Conservation (phyloP, 371 early-diverging fungal genomes). For the Apophysomyces elegans region DNA sequence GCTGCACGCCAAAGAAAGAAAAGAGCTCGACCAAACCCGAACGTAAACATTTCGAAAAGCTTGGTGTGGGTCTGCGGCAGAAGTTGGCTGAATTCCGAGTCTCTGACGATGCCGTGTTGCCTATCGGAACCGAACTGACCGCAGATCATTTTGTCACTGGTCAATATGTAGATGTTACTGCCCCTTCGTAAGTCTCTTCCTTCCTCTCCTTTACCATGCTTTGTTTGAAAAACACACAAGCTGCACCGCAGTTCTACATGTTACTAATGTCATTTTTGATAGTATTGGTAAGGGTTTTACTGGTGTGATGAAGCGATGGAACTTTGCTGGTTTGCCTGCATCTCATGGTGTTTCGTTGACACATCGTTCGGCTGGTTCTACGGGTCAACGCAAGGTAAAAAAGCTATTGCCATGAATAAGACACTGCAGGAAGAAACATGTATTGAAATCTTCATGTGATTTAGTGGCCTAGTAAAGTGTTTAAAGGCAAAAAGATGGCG, state of each 20-base stretch:
- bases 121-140: conserved; percentile 76
- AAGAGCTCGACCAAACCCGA: conserved; percentile 71
- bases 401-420: too few relatives aligned
- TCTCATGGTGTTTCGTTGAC: conserved; percentile 93
- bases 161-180: conserved; percentile 92
- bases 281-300: conserved; percentile 96
- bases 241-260: too few relatives aligned
- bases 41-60: conserved; percentile 75
- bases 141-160: conserved; percentile 94
- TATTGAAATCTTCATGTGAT: too few relatives aligned
- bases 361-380: conserved; percentile 94
- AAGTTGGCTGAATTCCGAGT: conserved; percentile 85
- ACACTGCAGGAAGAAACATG: too few relatives aligned
- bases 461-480: conserved; percentile 88
- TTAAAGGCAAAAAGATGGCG: conserved; percentile 98
- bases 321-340: conserved; percentile 91
- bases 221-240: too few relatives aligned
- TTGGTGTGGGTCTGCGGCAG: conserved; percentile 77
- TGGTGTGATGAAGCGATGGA: conserved; percentile 97
- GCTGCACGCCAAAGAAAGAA: conserved; percentile 68
- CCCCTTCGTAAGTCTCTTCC: conserved; percentile 70
- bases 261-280: background rate
- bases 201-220: background rate
- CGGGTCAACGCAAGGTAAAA: conserved; percentile 85
- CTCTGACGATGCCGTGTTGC: conserved; percentile 84